Base-by-base conservation (phyloP, 179 eudicot species). In the Camellia oleifera region DNA sequence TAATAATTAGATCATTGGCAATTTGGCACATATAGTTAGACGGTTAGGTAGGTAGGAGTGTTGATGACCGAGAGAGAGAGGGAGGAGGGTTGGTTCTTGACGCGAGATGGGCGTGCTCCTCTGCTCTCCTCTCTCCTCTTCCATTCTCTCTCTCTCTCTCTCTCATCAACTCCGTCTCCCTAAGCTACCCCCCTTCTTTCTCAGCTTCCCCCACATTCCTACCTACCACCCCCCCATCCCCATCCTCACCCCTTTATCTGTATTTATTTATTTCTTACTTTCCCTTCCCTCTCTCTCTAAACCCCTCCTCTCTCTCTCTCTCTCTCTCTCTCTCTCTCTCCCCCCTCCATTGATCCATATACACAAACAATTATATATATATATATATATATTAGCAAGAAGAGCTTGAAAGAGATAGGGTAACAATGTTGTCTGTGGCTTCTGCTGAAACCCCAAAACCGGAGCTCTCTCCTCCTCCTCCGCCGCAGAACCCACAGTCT, bases 151-250 rank as follows among this genome's bases (percentile, higher is more conserved):
- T 23, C 26, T 23, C 26, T 57, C 78, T 52, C 65, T 62, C 61
- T 65, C 60, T 54, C 62, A 53, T 52, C 52, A 9, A 64, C 56
- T 44, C 7, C 78, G 14, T 4, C 5, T 7, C 7, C 10, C 32
- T 14, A 48, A n/a, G 74, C 83, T 77, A 83, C 78, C 70, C 74
- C 17, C 82, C 40, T 32, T 32, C 40, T 32, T 32, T 32, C 40
- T 32, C 40, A 32, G 1, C 40, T 32, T 32, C 40, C 40, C 40
- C 67, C 18, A 5, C 17, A 40, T 13, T 6, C 17, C 53, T 18
- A 64, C 50, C 42, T 14, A 14, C 40, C 66, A 2, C 17, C 60
- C 76, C 61, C 50, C 71, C 64, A 40, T 44, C 32, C 10, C 42
- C 72, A n/a, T 20, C 23, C 23, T 20, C 23, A 20, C 32, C 53